phyloP scores from a whole-genome alignment of 2,329 filamentous ascomycete genomes.

The Neofusicoccum kwambonambiense region DNA sequence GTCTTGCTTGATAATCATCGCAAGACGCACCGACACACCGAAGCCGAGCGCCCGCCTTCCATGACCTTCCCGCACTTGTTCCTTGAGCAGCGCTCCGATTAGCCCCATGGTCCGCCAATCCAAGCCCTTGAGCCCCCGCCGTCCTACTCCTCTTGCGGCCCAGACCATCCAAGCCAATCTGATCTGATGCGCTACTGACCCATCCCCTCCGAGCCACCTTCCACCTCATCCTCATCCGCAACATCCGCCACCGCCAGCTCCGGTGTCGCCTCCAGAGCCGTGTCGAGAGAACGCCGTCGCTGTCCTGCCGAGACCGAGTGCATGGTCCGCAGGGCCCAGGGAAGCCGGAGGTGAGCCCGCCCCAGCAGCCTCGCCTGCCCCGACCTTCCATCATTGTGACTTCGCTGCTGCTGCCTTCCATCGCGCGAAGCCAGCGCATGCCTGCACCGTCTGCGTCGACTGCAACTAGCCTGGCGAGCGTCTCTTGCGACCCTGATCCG shows the following conservation, averaged over 20 bases:
- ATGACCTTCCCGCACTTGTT: slow-evolving; percentile 11
- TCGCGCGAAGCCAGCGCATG: background rate
- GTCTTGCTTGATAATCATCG: no score
- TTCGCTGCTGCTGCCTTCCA: background rate
- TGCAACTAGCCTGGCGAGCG: background rate
- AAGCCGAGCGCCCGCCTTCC: slow-evolving; percentile 6
- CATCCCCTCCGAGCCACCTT: slow-evolving; percentile 14
- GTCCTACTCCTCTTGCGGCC: slow-evolving; percentile 17
- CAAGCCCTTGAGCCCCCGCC: background rate
- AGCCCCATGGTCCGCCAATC: slow-evolving; percentile 12
- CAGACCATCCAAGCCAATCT: slow-evolving; percentile 19
- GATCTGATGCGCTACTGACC: slow-evolving; percentile 18
- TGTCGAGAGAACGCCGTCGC: background rate
- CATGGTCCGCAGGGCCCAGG: slow-evolving; percentile 3
- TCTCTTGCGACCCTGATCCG: background rate
- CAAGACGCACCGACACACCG: no score
- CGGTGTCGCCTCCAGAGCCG: slow-evolving; percentile 3
- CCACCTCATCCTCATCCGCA: slow-evolving; percentile 12
- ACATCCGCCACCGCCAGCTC: slow-evolving; percentile 2
- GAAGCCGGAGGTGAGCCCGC: slow-evolving; percentile 13
- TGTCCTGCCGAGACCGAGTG: slow-evolving; percentile 1
- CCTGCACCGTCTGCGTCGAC: background rate
- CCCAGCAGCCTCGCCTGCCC: slow-evolving; percentile 10
- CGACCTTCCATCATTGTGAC: slow-evolving; percentile 3
- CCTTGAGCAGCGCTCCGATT: slow-evolving; percentile 8